Percentiles rank a stretch among this genome's conserved stretches.
Evolutionary conservation across 768 basidiomycete genomes (phyloP).

Genomic region (Rhodocollybia butyracea): DNA sequence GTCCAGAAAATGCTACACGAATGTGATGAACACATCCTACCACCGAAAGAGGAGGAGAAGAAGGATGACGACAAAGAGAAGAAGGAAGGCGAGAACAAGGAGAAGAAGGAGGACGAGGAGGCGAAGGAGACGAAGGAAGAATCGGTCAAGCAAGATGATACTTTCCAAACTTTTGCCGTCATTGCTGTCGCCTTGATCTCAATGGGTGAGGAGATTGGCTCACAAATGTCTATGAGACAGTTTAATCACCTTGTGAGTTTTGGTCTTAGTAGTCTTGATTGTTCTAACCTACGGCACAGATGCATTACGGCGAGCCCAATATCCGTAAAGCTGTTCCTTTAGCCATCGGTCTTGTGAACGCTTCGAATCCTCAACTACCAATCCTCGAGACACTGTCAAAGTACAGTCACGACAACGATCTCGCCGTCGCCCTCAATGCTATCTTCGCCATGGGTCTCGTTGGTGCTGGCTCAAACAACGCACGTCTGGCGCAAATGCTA

Average conservation of each 20-base stretch:
- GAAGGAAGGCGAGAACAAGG: no score
- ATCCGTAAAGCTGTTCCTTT: conserved; percentile 93
- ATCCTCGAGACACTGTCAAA: conserved; percentile 97
- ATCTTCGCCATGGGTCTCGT: conserved; percentile 99
- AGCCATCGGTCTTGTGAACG: conserved; percentile 90
- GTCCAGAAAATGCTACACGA: conserved; percentile 90
- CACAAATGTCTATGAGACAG: conserved; percentile 95
- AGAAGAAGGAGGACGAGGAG: conserved; percentile 56
- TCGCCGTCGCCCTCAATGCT: conserved; percentile 93
- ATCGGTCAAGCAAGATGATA: conserved; percentile 48
- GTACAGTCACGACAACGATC: conserved; percentile 98
- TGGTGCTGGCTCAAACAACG: conserved; percentile 98
- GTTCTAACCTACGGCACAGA: conserved; percentile 34
- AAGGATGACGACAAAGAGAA: conserved; percentile 44
- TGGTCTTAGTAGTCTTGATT: conserved; percentile 23
- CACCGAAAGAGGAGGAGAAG: conserved; percentile 49
- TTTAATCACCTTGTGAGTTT: conserved; percentile 86
- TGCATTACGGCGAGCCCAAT: conserved; percentile 95
- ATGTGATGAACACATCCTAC: conserved; percentile 83
- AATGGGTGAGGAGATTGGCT: conserved; percentile 98
- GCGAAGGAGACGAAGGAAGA: conserved; percentile 34
- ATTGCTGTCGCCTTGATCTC: conserved; percentile 91
- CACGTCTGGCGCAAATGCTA: conserved; percentile 95
- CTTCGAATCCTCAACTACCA: conserved; percentile 92
- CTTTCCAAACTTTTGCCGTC: conserved; percentile 90